These are phyloP conservation scores for Elaeis oleifera DNA, from an alignment of 202 grass and related monocot genomes.

Conservation along the genomic window DNA sequence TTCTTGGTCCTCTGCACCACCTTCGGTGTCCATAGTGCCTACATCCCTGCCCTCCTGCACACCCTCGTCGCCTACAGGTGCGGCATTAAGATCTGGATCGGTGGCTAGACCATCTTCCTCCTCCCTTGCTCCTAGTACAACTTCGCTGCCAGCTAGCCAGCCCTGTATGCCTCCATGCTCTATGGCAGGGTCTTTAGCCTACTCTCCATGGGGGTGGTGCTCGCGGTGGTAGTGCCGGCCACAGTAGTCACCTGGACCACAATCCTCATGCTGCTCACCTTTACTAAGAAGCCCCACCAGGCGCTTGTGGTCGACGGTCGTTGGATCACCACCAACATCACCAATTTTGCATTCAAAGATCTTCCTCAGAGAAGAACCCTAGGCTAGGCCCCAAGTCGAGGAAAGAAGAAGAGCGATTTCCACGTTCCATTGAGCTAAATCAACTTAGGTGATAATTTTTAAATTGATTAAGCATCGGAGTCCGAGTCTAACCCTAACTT, in stretches of 20 bases:
- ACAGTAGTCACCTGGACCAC: conserved; percentile 73
- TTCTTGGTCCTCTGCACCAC: not conserved
- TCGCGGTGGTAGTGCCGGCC: conserved; percentile 61
- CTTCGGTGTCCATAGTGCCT: conserved; percentile 4
- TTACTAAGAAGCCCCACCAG: conserved; percentile 34
- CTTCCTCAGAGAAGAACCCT: conserved; percentile 34
- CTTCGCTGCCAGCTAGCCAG: not conserved
- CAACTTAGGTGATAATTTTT: no score
- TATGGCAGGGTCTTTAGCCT: conserved; percentile 76
- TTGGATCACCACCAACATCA: conserved; percentile 45
- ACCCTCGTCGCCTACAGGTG: conserved; percentile 63
- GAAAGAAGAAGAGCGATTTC: no score
- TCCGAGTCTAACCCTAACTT: no score
- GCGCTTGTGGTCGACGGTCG: conserved; percentile 52
- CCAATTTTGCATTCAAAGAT: conserved; percentile 38
- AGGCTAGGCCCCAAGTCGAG: no score
- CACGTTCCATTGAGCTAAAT: no score
- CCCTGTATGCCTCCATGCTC: conserved; percentile 69
- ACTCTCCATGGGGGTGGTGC: conserved; percentile 66
- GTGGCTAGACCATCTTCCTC: conserved; percentile 9
- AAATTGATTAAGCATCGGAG: no score
- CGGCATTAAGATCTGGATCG: conserved; percentile 35
- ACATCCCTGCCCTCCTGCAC: conserved; percentile 52
- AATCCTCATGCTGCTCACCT: conserved; percentile 71
- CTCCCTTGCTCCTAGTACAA: conserved; percentile 16